These are phyloP conservation scores for Bisporella sp. DNA, from an alignment of 2,329 filamentous ascomycete genomes.

Conservation along the genomic window DNA sequence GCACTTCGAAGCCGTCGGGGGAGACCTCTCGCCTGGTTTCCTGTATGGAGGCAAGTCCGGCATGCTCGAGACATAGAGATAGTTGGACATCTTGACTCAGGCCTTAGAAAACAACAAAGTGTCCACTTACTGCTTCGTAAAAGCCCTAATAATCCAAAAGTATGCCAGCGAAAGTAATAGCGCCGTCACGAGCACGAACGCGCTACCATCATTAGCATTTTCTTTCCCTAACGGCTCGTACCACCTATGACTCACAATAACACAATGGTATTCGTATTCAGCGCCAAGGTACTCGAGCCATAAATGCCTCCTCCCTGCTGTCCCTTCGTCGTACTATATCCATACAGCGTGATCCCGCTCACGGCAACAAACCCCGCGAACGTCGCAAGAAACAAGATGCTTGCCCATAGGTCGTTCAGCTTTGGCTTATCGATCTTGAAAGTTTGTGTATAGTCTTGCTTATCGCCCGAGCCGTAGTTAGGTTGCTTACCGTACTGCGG, in stretches of 20 bases:
- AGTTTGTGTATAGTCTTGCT: constrained; percentile 59
- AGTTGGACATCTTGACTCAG: not conserved
- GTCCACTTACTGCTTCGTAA: constrained; percentile 59
- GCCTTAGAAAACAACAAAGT: not conserved
- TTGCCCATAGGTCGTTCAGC: constrained; percentile 87
- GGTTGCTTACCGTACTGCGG: constrained; percentile 15
- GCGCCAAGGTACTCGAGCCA: constrained; percentile 49
- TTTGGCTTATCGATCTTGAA: constrained; percentile 82
- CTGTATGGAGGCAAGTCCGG: too few species aligned
- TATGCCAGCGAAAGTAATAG: constrained; percentile 72
- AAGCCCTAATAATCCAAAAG: constrained; percentile 65
- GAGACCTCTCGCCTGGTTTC: too few species aligned
- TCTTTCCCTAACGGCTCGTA: not conserved
- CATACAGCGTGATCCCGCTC: constrained; percentile 67
- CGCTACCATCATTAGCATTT: constrained; percentile 22
- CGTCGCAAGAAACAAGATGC: constrained; percentile 65
- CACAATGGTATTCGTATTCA: constrained; percentile 79
- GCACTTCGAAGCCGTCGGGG: too few species aligned
- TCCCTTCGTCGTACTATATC: constrained; percentile 58
- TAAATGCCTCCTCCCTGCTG: constrained; percentile 71
- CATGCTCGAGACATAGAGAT: too few species aligned
- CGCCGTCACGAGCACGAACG: constrained; percentile 67
- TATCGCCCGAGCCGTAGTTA: constrained; percentile 5
- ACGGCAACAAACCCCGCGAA: constrained; percentile 70
- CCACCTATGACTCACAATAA: constrained; percentile 47